Base-by-base conservation (phyloP, 495 filamentous ascomycete genomes). In the Hypoxylon crocopeplum region DNA sequence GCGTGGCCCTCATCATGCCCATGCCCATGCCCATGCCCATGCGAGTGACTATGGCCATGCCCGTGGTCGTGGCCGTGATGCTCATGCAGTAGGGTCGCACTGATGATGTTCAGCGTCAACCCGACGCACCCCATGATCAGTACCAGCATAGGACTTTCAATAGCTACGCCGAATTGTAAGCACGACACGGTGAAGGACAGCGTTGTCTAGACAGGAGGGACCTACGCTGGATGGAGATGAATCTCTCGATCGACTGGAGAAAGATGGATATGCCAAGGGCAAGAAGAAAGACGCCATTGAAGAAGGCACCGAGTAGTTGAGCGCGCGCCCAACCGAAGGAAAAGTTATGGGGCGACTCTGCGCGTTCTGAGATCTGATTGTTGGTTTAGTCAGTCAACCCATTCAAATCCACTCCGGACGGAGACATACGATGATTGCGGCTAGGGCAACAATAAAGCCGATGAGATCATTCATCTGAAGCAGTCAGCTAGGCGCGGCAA, bases 221-320 rank as follows among this genome's bases (percentile, higher is more conserved):
- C 70, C 20, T 50, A 67, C 68, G 66, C 48, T 75, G 59, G 19
- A 79, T 41, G 3, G 67, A 65, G 30, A 96, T 83, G 67, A 98
- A 87, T 61, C 93, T 81, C 73, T 97, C 91, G 50, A 96, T 86
- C 1, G 93, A 91, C 63, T 97, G 93, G 32, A 98, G 77, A 69
- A 97, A 91, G 66, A 98, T 96, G 48, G 92, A 92, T 51, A 97
- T 68, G 55, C 92, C 96, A 5, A 98, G 78, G 0, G 93, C 93
- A 45, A 97, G 83, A 48, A 98, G 82, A 70, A 97, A 96, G n/a
- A 95, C 89, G 22, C 93, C 93, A 67, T 98, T 98, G 67, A 96
- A 86, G 55, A 98, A 82, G n/a, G 93, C 92, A 64, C 93, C 93
- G 1, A 98, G 82, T 1, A 93, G 88, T 69, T 93, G 88, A 3